Percentiles rank a stretch among this genome's conserved stretches.
These are phyloP conservation scores for Vachellia pachyceras DNA, from an alignment of 306 rosid genomes.

Conservation along the genomic window DNA sequence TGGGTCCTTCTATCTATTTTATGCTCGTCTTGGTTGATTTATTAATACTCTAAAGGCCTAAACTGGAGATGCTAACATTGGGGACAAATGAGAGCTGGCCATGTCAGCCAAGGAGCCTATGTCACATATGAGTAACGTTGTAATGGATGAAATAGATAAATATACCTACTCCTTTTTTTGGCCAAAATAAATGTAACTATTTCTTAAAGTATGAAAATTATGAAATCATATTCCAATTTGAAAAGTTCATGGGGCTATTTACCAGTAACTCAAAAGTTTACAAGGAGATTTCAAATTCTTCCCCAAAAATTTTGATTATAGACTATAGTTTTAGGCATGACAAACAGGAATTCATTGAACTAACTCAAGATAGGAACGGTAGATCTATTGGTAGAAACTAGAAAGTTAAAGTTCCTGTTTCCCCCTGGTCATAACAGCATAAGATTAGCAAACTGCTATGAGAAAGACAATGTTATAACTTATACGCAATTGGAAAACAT, in stretches of 20 bases:
- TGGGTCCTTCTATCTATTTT: neutral
- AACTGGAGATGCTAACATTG: neutral
- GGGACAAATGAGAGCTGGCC: neutral
- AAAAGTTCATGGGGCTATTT: neutral
- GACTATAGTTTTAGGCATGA: constrained; percentile 13
- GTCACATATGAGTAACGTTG: neutral
- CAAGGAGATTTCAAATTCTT: neutral
- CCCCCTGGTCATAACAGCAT: neutral
- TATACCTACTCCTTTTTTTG: no score
- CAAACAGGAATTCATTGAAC: constrained; percentile 12
- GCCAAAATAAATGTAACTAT: neutral
- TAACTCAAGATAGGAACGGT: neutral
- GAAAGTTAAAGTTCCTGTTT: neutral
- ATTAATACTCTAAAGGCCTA: neutral
- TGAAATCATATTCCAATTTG: neutral
- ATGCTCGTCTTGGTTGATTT: neutral
- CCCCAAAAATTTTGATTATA: neutral
- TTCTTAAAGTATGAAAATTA: neutral
- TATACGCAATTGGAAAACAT: constrained; percentile 9
- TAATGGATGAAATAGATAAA: neutral
- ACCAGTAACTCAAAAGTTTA: neutral
- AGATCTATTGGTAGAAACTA: neutral
- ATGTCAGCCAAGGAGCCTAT: neutral
- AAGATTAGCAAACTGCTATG: neutral
- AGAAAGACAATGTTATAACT: neutral